Percentiles rank a stretch among this genome's conserved stretches.
Evolutionary conservation across 2,329 filamentous ascomycete genomes (phyloP).

Genomic region (Fusarium globosum): DNA sequence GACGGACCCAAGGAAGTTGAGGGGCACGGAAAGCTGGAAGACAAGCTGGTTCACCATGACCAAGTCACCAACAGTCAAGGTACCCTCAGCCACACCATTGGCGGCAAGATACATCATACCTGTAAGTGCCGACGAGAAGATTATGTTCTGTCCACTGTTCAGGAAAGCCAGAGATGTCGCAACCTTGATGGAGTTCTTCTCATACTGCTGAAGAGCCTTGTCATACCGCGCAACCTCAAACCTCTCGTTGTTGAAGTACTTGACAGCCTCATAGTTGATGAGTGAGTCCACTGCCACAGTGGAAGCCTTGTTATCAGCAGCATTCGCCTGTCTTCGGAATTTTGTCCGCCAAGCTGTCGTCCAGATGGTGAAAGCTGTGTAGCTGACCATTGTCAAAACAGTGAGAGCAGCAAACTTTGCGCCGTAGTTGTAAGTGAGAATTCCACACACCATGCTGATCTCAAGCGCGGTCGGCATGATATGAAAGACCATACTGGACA

Average conservation of each 20-base stretch:
- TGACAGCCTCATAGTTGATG: constrained; percentile 99
- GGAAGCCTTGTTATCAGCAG: constrained; percentile 93
- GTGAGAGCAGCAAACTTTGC: constrained; percentile 92
- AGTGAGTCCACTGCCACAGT: constrained; percentile 96
- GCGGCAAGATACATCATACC: constrained; percentile 99
- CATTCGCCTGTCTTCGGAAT: constrained; percentile 94
- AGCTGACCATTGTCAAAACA: constrained; percentile 88
- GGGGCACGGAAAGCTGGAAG: constrained; percentile 94
- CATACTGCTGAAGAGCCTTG: constrained; percentile 84
- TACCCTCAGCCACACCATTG: constrained; percentile 84
- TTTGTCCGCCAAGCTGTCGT: constrained; percentile 98
- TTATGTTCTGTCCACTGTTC: constrained; percentile 96
- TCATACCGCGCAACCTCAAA: constrained; percentile 95
- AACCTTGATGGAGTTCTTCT: constrained; percentile 95
- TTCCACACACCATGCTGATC: constrained; percentile 95
- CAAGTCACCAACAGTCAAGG: constrained; percentile 90
- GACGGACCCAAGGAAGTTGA: constrained; percentile 98
- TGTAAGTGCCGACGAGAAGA: constrained; percentile 93
- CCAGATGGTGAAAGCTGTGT: constrained; percentile 95
- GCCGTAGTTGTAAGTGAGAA: constrained; percentile 96
- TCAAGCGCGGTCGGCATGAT: constrained; percentile 93
- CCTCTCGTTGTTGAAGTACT: constrained; percentile 99
- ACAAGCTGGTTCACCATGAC: constrained; percentile 99
- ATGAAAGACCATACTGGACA: constrained; percentile 99
- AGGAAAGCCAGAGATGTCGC: constrained; percentile 92